Evolutionary conservation across 2,329 filamentous ascomycete species (phyloP).

Genomic region (Aspergillus unguis): DNA sequence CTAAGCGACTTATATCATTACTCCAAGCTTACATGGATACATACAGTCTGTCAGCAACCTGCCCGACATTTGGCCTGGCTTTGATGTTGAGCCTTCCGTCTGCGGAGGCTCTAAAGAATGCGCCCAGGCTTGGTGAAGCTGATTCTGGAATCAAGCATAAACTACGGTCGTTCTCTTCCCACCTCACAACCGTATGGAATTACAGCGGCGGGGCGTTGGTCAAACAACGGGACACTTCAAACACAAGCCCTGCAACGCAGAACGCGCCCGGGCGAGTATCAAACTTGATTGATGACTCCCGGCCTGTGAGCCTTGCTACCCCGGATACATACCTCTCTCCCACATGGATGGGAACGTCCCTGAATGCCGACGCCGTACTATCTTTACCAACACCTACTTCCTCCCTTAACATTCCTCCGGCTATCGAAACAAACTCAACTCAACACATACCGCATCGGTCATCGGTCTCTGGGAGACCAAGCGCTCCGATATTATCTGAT

Average conservation of each 20-base stretch:
- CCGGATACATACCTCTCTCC: constrained; percentile 25
- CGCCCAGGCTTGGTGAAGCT: constrained; percentile 18
- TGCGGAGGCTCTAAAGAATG: constrained; percentile 3
- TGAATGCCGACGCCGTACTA: constrained; percentile 24
- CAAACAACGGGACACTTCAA: too few relatives aligned
- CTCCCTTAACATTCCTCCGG: constrained; percentile 25
- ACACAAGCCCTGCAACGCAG: not conserved
- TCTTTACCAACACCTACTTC: constrained; percentile 28
- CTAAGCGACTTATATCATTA: constrained; percentile 34
- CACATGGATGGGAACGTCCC: constrained; percentile 28
- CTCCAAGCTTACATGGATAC: constrained; percentile 40
- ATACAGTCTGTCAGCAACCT: constrained; percentile 40
- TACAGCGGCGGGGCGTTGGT: constrained; percentile 4
- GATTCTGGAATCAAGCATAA: constrained; percentile 27
- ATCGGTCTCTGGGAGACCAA: constrained; percentile 21
- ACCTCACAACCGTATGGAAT: constrained; percentile 30
- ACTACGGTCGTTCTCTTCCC: constrained; percentile 27
- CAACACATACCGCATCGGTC: constrained; percentile 17
- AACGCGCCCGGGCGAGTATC: constrained; percentile 3
- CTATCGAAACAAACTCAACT: constrained; percentile 19
- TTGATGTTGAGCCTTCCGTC: constrained; percentile 33
- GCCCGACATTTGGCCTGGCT: constrained; percentile 42
- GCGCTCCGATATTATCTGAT: constrained; percentile 22
- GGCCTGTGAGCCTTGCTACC: constrained; percentile 10
- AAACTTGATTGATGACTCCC: constrained; percentile 10